Percentiles rank a stretch among this genome's conserved stretches.
Evolutionary conservation across 164 flowering plant genomes (phyloP).

Genomic region (Annona squamosa): DNA sequence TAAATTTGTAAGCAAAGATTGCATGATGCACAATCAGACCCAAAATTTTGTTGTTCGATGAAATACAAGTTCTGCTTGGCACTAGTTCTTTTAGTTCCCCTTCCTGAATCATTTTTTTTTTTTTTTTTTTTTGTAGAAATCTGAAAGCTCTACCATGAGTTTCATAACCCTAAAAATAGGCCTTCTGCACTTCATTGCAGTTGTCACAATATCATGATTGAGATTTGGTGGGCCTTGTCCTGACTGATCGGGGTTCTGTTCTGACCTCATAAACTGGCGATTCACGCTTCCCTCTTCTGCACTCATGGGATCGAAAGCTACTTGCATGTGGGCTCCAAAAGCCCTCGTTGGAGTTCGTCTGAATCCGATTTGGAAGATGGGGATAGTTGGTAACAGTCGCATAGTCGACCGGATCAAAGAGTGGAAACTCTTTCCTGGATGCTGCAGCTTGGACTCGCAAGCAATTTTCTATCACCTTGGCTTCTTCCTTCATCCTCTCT

Average conservation of each 20-base stretch:
- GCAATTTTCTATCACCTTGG: slow-evolving; percentile 45
- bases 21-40: background rate
- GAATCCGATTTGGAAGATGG: slow-evolving; percentile 20
- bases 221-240: background rate
- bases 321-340: slow-evolving; percentile 15
- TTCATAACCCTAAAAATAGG: background rate
- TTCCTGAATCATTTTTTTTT: too few relatives aligned
- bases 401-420: slow-evolving; percentile 38
- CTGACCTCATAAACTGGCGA: slow-evolving; percentile 37
- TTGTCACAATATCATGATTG: background rate
- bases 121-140: too few relatives aligned
- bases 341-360: slow-evolving; percentile 20
- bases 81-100: background rate
- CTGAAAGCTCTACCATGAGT: background rate
- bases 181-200: background rate
- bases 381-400: slow-evolving; percentile 18
- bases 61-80: background rate
- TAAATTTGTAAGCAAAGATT: background rate
- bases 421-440: slow-evolving; percentile 34
- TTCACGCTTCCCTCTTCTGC: slow-evolving; percentile 24
- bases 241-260: slow-evolving; percentile 21
- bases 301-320: slow-evolving; percentile 4
- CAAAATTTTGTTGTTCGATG: background rate
- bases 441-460: slow-evolving; percentile 24
- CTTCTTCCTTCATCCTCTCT: slow-evolving; percentile 53